Percentiles rank a stretch among this genome's conserved stretches.
These are phyloP conservation scores for Emergomyces orientalis DNA, from an alignment of 2,329 filamentous ascomycete genomes.

Conservation along the genomic window DNA sequence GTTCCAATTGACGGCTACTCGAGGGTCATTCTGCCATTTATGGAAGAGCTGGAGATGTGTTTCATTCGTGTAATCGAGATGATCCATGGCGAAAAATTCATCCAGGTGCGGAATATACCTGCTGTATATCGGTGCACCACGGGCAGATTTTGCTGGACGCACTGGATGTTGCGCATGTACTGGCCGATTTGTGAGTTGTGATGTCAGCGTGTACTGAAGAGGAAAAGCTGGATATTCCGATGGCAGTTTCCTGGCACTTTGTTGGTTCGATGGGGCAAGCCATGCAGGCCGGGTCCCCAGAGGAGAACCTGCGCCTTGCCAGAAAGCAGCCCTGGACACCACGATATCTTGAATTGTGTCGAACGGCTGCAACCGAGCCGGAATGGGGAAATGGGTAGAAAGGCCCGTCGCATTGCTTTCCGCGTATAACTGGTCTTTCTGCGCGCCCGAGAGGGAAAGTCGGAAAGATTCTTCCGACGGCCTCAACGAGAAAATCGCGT, in stretches of 20 bases:
- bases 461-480: slow-evolving; percentile 29
- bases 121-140: slow-evolving; percentile 64
- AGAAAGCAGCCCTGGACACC: slow-evolving; percentile 51
- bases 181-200: slow-evolving; percentile 39
- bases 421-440: slow-evolving; percentile 20
- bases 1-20: slow-evolving; percentile 71
- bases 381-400: slow-evolving; percentile 34
- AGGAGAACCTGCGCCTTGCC: slow-evolving; percentile 61
- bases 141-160: slow-evolving; percentile 60
- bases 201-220: slow-evolving; percentile 37
- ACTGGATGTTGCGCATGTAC: slow-evolving; percentile 60
- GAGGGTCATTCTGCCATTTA: slow-evolving; percentile 74
- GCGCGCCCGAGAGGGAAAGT: slow-evolving; percentile 24
- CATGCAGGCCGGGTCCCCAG: slow-evolving; percentile 56
- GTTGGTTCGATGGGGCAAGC: slow-evolving; percentile 40
- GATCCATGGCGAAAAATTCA: slow-evolving; percentile 70
- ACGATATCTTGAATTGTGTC: slow-evolving; percentile 37
- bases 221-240: slow-evolving; percentile 25
- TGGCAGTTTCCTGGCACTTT: slow-evolving; percentile 20
- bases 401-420: slow-evolving; percentile 34
- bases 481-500: slow-evolving; percentile 28
- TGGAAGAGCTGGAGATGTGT: slow-evolving; percentile 64
- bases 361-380: slow-evolving; percentile 24
- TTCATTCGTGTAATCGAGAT: slow-evolving; percentile 55
- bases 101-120: slow-evolving; percentile 67